Evolutionary conservation across 805 yeast genomes (phyloP), one percentile per base, ranked within the genome.

Genomic region (Ogataea siamensis): DNA sequence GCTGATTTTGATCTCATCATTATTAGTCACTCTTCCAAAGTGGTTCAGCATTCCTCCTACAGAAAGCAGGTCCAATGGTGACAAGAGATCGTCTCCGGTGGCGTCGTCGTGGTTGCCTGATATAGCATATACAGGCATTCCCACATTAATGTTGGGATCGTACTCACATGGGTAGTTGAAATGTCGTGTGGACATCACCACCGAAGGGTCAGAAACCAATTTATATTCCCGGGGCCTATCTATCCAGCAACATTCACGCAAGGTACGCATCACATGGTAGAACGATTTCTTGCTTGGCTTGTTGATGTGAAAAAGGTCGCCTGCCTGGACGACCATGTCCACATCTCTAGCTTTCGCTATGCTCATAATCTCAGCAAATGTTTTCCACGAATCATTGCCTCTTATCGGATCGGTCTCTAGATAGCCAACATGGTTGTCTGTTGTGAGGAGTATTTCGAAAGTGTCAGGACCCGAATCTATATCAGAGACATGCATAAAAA

Each of bases 91-190:
- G 37, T 79, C 85, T 1, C 98, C 98, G 0, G 95, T 85, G 3
- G 96, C 87, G 62, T 93, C 98, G 61, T 93, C 99, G 58, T 93
- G 99, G 54, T 93, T 93, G 2, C 99, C 99, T 31, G 91, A 79
- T 4, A 93, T 91, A 5, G 89, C 91, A 67, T 93, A 87, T 7
- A 93, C 74, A 0, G 99, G 99, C 11, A 89, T 74, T 0, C 95
- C 79, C 3, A 93, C 81, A 60, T 93, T 93, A 43, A 87, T 62
- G 58, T 93, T 87, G 2, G 91, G 87, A 58, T 93, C 98, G 55
- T 87, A 93, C 58, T 86, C 94, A 54, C 88, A 88, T 18, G 89
- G 84, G 39, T 76, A 73, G 34, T 80, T 74, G 48, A 83, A 70
- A 12, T 84, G 83, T 26, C 55, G 50, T 39, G 77, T 80, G 33